Evolutionary conservation across 163 green algal genomes (phyloP).

Genomic region (Chloromonas sp.): DNA sequence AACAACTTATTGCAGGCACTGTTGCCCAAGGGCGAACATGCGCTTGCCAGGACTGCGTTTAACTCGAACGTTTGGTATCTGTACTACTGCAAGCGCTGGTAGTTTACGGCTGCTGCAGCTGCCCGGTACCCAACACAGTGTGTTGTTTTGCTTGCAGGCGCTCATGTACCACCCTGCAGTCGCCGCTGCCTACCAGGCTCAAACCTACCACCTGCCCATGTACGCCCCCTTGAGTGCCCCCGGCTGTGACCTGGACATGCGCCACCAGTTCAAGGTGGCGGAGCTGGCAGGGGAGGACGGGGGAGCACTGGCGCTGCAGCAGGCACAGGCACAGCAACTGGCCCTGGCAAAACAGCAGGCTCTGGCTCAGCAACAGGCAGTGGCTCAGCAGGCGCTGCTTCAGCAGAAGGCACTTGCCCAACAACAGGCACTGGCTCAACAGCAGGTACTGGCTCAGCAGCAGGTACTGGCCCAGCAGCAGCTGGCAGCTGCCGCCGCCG

Average conservation of each 20-base stretch:
- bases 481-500: not conserved
- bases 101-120: not conserved
- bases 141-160: not conserved
- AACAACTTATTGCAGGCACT: too few relatives aligned
- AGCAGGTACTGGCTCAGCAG: not conserved
- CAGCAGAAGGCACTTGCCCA: not conserved
- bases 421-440: not conserved
- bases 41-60: not conserved
- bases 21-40: not conserved
- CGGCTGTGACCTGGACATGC: not conserved
- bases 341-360: not conserved
- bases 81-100: not conserved
- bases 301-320: not conserved
- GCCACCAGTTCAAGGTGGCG: not conserved
- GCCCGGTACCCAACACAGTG: not conserved
- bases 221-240: not conserved
- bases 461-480: not conserved
- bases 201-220: not conserved
- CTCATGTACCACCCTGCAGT: not conserved
- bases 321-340: not conserved
- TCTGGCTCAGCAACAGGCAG: not conserved
- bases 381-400: too few relatives aligned
- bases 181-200: not conserved
- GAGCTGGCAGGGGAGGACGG: not conserved
- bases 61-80: not conserved